Evolutionary conservation across 305 asterid species (phyloP), one percentile per base, ranked within the genome.

Genomic region (Vinca major): DNA sequence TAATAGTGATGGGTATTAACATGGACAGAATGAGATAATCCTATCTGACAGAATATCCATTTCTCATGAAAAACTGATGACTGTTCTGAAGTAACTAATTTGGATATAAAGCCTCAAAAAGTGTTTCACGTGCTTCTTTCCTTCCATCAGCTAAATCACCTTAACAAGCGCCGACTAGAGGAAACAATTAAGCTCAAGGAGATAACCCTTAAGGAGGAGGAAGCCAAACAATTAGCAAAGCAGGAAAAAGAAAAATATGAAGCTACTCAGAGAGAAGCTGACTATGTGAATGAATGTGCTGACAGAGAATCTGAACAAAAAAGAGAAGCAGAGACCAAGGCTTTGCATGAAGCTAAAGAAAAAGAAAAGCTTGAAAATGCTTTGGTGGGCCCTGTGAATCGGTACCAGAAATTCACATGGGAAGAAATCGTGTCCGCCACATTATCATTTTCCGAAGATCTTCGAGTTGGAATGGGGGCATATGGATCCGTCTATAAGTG

Each of bases 401-500:
- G 60, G 62, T 92, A 86, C 84, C 90, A 83, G 63, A 83, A 72
- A 48, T 92, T 86, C 74, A 70, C 90, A 19, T 90, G 96, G 97
- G 93, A 88, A 66, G 98, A 92, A 75, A 90, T 92, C 16, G 41
- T 61, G 33, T 74, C 83, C 56, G 95, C 93, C 21, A 90, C 96
- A 0, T 86, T 82, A 49, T 88, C 95, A 2, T 90, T 92, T 60
- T 80, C 89, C 1, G 89, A 90, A 66, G 67, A 81, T 75, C 96
- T 83, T 43, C 84, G 80, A 82, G 84, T 92, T 48, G 98, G 98
- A 71, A 84, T 72, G 86, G 98, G 98, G 54, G 89, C 87, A 2
- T 84, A 86, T 55, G 97, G 98, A 71, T 84, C 90, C 51, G 96
- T 92, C 21, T 92, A 92, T 51, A 88, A 83, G 78, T 79, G 96